Base-by-base conservation (phyloP, 2,329 filamentous ascomycete species). In the Fusarium circinatum region DNA sequence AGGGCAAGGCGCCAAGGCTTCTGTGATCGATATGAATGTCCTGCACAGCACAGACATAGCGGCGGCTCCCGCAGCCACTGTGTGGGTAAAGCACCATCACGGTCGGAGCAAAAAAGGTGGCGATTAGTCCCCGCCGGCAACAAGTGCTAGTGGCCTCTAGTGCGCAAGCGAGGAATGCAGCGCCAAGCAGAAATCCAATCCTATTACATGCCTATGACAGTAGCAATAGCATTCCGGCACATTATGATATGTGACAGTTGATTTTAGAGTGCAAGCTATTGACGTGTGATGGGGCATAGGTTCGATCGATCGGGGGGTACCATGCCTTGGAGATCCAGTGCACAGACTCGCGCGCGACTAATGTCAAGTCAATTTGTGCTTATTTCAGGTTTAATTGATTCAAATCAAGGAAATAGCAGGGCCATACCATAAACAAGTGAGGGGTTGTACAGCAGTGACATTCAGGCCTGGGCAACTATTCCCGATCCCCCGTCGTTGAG, bases 21-120 rank as follows among this genome's bases (percentile, higher is more conserved):
- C 22, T 8, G 3, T 10, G 51, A 38, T 38, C 28, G 9, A 30
- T 30, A 12, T 56, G 14, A 24, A 24, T 11, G 18, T 5, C 1
- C 20, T 55, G 24, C 36, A 32, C 39, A 26, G 39, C 39, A 57
- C 28, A 57, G 54, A 47, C 39, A 57, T 20, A 34, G 38, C 49
- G 57, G 49, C 22, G 24, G 34, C 49, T 69, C 57, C 66, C 57
- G 66, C 49, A 63, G 65, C 49, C 66, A 63, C 39, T 41, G 8
- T 28, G 49, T 15, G 34, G 22, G 45, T 7, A 3, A n/a, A 8
- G 2, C 28, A 48, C 28, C 14, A 30, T 3, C 10, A 24, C 28
- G 8, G n/a, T 22, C 11, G 38, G 28, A 20, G 15, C 49, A 22
- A 52, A 54, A 6, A 11, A 18, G 15, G 44, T 58, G 44, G 62